Evolutionary conservation across 345 rosid species (phyloP), one percentile per base, ranked within the genome.

Genomic region (Orychophragmus violaceus): DNA sequence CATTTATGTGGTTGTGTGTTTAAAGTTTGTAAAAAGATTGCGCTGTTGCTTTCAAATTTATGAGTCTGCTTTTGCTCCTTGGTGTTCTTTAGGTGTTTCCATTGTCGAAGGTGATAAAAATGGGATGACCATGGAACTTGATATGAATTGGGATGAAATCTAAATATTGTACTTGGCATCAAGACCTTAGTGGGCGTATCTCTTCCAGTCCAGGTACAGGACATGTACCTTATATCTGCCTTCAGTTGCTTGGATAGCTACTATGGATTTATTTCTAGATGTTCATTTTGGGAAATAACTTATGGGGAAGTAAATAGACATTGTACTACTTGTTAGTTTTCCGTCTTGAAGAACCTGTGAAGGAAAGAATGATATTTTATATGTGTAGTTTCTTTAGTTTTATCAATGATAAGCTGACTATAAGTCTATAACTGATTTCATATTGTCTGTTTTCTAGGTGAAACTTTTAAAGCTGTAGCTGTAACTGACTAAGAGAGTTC

Each of bases 101-200:
- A 74, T 92, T 63, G 42, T 92, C 54, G 96, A 92, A 14, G 90
- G 82, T 52, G 84, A 78, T 46, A 64, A 33, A 21, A 64, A 71
- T 29, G 81, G 86, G 24, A 62, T 89, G 59, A 92, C 87, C 14
- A 82, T 90, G 91, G 98, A 93, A 78, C 74, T 93, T 80, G 98
- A 93, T 70, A 83, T 93, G 91, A 81, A 87, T 29, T 93, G 98
- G 98, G 98, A 93, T 85, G 98, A 14, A 90, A 93, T 81, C 90
- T 95, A 59, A 90, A 72, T 78, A 86, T 93, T 60, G 70, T 87
- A 46, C 88, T 89, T 35, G 93, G 81, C 63, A 65, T 92, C 69
- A 89, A 89, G 69, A 92, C 95, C 48, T 74, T 84, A 76, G 81
- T 92, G 71, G 98, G 98, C 14, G 80, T 92, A 21, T 80, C 85